A percentile compares a stretch with the other conserved stretches of the same genome.
phyloP scores from a whole-genome alignment of 768 basidiomycete species.

The Boletus subparvulus region DNA sequence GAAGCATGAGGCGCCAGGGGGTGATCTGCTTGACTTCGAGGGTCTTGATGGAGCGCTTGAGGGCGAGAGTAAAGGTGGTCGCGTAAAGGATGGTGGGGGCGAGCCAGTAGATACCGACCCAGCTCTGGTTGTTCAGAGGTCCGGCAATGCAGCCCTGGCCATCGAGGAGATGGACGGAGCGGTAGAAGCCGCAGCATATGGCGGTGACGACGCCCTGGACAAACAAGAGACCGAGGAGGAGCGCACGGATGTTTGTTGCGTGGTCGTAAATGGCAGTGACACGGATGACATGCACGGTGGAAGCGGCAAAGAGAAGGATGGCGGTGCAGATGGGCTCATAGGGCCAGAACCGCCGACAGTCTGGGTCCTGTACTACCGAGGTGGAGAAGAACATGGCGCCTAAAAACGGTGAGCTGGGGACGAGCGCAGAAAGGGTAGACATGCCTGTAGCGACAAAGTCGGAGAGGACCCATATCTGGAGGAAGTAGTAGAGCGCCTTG shows the following conservation, averaged over 20 bases:
- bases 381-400: conserved; percentile 86
- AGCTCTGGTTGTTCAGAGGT: conserved; percentile 58
- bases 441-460: conserved; percentile 77
- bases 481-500: conserved; percentile 73
- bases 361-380: conserved; percentile 51
- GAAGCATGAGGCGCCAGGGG: conserved; percentile 86
- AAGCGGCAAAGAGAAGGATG: conserved; percentile 65
- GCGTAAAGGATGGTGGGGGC: conserved; percentile 67
- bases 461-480: conserved; percentile 73
- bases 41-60: conserved; percentile 24
- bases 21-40: conserved; percentile 48
- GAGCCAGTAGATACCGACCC: conserved; percentile 88
- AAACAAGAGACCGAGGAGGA: conserved; percentile 60
- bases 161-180: conserved; percentile 68
- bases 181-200: conserved; percentile 75
- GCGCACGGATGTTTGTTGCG: conserved; percentile 48
- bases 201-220: conserved; percentile 73
- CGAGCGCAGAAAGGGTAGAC: conserved; percentile 11
- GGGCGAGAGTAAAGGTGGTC: conserved; percentile 26
- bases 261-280: conserved; percentile 76
- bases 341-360: conserved; percentile 70
- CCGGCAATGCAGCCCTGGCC: conserved; percentile 89
- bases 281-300: conserved; percentile 76
- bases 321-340: conserved; percentile 88
- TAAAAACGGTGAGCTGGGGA: conserved; percentile 27